These are phyloP conservation scores for Chlorella sp. DNA, from an alignment of 139 green algal genomes.

Conservation along the genomic window DNA sequence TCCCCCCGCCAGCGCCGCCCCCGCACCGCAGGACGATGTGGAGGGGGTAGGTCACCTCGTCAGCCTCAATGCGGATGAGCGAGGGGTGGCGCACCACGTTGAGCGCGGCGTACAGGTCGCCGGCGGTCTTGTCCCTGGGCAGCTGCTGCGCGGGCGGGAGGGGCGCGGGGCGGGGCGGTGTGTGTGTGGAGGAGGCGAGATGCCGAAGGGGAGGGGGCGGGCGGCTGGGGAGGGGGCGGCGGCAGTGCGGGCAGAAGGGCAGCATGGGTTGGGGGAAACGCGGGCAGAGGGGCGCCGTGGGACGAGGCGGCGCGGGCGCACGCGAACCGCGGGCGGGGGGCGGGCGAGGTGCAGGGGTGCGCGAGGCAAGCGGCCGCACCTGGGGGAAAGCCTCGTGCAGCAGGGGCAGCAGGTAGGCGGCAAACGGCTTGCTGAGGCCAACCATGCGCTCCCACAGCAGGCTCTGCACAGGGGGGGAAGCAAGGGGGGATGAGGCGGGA, in stretches of 20 bases:
- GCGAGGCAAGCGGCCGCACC: neutral
- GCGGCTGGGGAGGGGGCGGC: too few species aligned
- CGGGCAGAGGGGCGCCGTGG: too few species aligned
- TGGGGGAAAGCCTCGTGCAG: constrained; percentile 46
- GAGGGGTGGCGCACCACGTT: constrained; percentile 74
- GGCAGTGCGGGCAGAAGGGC: too few species aligned
- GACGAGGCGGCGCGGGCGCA: too few species aligned
- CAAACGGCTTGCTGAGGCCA: constrained; percentile 66
- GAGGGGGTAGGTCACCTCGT: constrained; percentile 81
- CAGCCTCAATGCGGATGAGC: constrained; percentile 86
- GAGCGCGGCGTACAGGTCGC: constrained; percentile 69
- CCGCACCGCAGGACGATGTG: constrained; percentile 91
- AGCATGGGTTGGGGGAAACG: too few species aligned
- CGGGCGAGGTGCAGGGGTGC: too few species aligned
- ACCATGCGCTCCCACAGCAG: constrained; percentile 95
- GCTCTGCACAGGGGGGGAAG: too few species aligned
- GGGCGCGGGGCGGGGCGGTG: neutral
- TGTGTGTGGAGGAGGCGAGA: neutral
- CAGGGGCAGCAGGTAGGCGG: constrained; percentile 54
- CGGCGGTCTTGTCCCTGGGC: constrained; percentile 33
- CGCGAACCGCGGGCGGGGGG: too few species aligned
- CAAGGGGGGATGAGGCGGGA: too few species aligned
- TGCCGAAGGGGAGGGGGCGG: too few species aligned
- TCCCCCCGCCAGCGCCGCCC: neutral
- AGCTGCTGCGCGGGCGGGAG: constrained; percentile 36